Percentiles rank a stretch among this genome's conserved stretches.
Conservation (phyloP, 352 stramenopile genomes). For the Aphanomyces cochlioides region DNA sequence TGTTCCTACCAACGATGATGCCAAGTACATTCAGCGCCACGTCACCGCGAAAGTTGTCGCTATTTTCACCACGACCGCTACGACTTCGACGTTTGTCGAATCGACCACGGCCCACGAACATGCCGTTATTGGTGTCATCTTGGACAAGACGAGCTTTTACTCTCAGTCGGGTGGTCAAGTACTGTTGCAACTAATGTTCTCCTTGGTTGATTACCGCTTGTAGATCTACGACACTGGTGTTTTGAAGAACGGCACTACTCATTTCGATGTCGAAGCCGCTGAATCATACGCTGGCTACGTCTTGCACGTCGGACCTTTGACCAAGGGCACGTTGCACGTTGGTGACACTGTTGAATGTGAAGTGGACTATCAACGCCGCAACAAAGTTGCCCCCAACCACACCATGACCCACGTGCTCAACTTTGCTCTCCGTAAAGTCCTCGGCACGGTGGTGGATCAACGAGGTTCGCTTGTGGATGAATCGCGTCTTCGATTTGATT, state of each 20-base stretch:
- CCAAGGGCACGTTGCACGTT: constrained; percentile 68
- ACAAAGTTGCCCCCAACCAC: constrained; percentile 96
- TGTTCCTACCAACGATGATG: constrained; percentile 85
- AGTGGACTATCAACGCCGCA: constrained; percentile 94
- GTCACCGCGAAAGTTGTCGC: constrained; percentile 83
- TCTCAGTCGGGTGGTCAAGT: constrained; percentile 96
- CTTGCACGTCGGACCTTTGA: constrained; percentile 90
- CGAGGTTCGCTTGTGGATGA: constrained; percentile 96
- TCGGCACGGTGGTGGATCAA: constrained; percentile 94
- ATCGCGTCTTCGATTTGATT: constrained; percentile 98
- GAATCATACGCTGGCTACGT: constrained; percentile 96
- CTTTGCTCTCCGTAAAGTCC: constrained; percentile 92
- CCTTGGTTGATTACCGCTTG: neutral
- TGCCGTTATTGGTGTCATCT: constrained; percentile 92
- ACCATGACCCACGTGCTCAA: constrained; percentile 99
- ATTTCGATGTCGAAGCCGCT: constrained; percentile 85
- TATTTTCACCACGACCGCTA: constrained; percentile 92
- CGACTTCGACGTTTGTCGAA: constrained; percentile 79
- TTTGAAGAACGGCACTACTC: constrained; percentile 49
- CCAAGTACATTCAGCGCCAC: constrained; percentile 94
- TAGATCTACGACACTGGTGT: constrained; percentile 89
- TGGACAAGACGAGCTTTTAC: constrained; percentile 98
- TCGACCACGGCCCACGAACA: constrained; percentile 70
- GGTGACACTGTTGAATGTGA: constrained; percentile 80
- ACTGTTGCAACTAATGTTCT: neutral